A percentile compares a stretch with the other conserved stretches of the same genome.
These are phyloP conservation scores for Ustilaginoidea virens DNA, from an alignment of 2,329 filamentous ascomycete species.

Conservation along the genomic window DNA sequence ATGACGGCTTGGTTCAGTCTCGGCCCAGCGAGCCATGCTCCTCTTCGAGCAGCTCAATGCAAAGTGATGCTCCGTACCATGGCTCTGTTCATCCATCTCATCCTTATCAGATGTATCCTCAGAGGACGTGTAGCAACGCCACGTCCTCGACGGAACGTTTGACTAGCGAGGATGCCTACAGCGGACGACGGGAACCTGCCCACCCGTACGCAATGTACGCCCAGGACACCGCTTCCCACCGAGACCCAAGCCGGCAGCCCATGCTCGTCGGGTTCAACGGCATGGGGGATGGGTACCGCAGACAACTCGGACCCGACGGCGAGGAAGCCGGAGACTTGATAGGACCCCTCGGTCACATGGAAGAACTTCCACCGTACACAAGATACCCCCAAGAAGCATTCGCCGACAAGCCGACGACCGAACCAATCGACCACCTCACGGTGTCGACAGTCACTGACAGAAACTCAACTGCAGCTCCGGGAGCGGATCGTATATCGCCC, in stretches of 20 bases:
- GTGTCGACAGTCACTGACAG: neutral
- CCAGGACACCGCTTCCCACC: constrained; percentile 51
- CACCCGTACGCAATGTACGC: constrained; percentile 82
- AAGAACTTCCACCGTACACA: constrained; percentile 84
- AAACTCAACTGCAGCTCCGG: neutral
- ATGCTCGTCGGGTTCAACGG: constrained; percentile 66
- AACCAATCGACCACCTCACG: no score
- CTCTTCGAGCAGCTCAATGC: constrained; percentile 10
- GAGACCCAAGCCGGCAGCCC: constrained; percentile 26
- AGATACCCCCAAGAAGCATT: constrained; percentile 66
- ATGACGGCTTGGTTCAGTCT: constrained; percentile 30
- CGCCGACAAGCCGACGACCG: constrained; percentile 22
- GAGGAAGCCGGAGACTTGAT: constrained; percentile 81
- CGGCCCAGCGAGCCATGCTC: constrained; percentile 3
- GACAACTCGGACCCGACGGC: constrained; percentile 61
- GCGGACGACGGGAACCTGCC: constrained; percentile 49
- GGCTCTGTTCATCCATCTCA: constrained; percentile 63
- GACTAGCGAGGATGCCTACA: constrained; percentile 29
- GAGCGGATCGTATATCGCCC: neutral
- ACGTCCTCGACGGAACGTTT: constrained; percentile 48
- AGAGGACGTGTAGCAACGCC: constrained; percentile 53
- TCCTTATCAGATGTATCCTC: constrained; percentile 73
- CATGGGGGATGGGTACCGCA: constrained; percentile 48
- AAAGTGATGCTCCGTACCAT: constrained; percentile 48
- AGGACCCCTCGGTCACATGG: constrained; percentile 74